Base-by-base conservation (phyloP, 345 rosid genomes). In the Hibiscus syriacus region DNA sequence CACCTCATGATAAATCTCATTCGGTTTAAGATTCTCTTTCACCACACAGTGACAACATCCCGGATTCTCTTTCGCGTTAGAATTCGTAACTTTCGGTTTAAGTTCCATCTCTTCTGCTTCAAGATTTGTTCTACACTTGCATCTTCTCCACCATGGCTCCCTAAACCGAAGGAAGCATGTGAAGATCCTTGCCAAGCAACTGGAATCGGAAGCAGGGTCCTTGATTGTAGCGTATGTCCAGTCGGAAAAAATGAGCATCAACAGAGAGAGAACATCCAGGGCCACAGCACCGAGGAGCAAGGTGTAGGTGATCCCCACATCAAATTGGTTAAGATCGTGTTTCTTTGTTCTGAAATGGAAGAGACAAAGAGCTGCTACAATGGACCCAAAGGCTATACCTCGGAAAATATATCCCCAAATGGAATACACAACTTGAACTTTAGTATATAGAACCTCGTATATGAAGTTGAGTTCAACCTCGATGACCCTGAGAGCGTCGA, bases 381-480 rank as follows among this genome's bases (percentile, higher is more conserved):
- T 76, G 0, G 72, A 70, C 6, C 70, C 65, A 13, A 72, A 67
- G 5, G 87, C 77, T 9, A 70, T 16, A 13, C 55, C 8, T 26
- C 85, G 79, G 19, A 56, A 80, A 25, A 80, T 1, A 50, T 55
- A 55, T 19, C 92, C 89, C 3, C 0, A 0, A 0, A 0, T 0
- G 0, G 87, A 75, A 17, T 82, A 90, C 11, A 85, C 76, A 52
- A 82, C 85, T 0, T 63, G 59, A 0, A 74, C 81, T 71, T 90
- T 87, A 1, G 92, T 87, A 30, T 72, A 81, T 54, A 90, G 74
- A 12, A 82, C 82, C 25, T 86, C 92, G 19, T 90, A 90, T 5
- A 86, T 57, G 74, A 83, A 85, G 34, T 85, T 81, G 43, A 90
- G 90, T 66, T 90, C 97, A 1, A 82, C 70, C 55, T 85, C 87